Evolutionary conservation across 1,284 basidiomycete genomes (phyloP).

Genomic region (Coniferiporia weirii): DNA sequence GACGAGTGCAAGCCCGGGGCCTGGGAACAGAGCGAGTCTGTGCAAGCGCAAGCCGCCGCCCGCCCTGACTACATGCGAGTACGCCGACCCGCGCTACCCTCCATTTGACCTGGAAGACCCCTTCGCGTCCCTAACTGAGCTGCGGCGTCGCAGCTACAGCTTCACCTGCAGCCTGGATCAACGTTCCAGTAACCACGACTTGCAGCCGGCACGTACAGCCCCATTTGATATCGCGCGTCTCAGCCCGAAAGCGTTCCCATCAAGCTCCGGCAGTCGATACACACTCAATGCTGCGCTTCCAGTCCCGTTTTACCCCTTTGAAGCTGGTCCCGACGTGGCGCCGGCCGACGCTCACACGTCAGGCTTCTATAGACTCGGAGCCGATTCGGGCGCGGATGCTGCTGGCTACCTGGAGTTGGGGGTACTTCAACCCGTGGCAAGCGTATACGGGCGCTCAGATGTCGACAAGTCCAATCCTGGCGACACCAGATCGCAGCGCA

Average conservation of each 20-base stretch:
- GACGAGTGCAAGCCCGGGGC: background rate
- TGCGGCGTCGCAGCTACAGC: slow-evolving; percentile 15
- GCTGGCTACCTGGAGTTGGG: background rate
- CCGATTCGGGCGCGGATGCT: background rate
- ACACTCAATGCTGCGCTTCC: slow-evolving; percentile 16
- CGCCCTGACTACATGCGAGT: slow-evolving; percentile 2
- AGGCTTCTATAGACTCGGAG: background rate
- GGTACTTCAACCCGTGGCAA: slow-evolving; percentile 3
- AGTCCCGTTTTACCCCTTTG: slow-evolving; percentile 3
- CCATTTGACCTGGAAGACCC: slow-evolving; percentile 18
- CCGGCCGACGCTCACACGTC: background rate
- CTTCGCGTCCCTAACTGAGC: slow-evolving; percentile 16
- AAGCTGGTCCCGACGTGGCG: background rate
- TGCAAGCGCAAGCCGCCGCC: slow-evolving; percentile 16
- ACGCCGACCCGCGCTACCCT: slow-evolving; percentile 15
- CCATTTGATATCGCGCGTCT: slow-evolving; percentile 13
- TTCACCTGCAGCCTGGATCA: background rate
- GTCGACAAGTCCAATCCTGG: background rate
- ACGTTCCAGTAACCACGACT: background rate
- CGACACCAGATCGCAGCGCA: slow-evolving; percentile 1
- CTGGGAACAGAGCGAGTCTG: slow-evolving; percentile 4
- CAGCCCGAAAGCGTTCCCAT: slow-evolving; percentile 13
- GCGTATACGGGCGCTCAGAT: background rate
- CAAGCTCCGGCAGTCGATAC: slow-evolving; percentile 4
- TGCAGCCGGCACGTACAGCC: background rate